A percentile compares a stretch with the other conserved stretches of the same genome.
phyloP scores from a whole-genome alignment of 306 rosid genomes.

The Fragaria iinumae region DNA sequence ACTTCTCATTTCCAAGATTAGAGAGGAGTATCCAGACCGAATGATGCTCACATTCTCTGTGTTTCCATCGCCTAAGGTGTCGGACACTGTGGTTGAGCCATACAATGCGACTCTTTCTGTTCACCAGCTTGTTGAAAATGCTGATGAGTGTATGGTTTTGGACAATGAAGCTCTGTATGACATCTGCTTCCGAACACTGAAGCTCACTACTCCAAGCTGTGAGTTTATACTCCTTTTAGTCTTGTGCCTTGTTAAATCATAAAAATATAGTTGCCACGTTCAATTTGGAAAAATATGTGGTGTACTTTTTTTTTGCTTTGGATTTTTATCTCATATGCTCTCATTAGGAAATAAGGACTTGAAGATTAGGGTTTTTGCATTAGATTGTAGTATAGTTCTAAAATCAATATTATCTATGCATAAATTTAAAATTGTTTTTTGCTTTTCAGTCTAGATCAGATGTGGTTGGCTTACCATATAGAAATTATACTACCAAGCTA shows the following conservation, averaged over 20 bases:
- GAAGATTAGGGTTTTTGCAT: too few species aligned
- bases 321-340: not conserved
- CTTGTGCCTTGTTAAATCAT: not conserved
- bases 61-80: conserved; percentile 59
- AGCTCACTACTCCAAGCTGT: conserved; percentile 69
- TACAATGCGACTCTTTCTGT: conserved; percentile 64
- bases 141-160: conserved; percentile 65
- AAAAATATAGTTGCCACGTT: not conserved
- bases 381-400: not conserved
- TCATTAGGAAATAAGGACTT: not conserved
- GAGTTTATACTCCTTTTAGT: conserved; percentile 17
- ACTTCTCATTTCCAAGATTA: conserved; percentile 53
- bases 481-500: not conserved
- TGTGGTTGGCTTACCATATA: not conserved
- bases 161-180: conserved; percentile 64
- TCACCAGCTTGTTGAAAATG: conserved; percentile 65
- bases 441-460: not conserved
- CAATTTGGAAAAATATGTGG: not conserved
- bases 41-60: conserved; percentile 68
- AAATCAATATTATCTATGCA: not conserved
- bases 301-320: not conserved
- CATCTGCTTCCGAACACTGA: conserved; percentile 56
- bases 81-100: conserved; percentile 63
- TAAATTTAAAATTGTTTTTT: not conserved
- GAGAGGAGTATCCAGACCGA: conserved; percentile 58